Conservation (phyloP, 176 grass and related monocot species). For the Juncus inflexus region DNA sequence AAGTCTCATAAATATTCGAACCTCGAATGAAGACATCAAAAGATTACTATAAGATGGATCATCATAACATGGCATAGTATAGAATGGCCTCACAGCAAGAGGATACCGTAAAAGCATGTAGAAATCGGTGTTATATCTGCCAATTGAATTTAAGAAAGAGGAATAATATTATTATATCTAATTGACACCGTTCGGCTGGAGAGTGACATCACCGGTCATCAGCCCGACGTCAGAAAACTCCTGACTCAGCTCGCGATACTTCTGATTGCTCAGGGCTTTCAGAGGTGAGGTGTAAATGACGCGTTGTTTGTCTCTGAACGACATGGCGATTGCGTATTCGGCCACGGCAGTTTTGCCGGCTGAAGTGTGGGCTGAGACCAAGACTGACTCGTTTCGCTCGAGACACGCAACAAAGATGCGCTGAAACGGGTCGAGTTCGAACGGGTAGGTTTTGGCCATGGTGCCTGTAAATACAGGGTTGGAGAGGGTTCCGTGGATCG, state of each 20-base stretch:
- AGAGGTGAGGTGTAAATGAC: conserved; percentile 91
- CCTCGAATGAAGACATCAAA: conserved; percentile 98
- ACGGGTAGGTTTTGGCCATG: conserved; percentile 95
- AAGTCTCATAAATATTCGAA: conserved; percentile 1
- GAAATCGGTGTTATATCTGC: conserved; percentile 80
- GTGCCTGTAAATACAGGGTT: conserved; percentile 56
- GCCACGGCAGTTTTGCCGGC: conserved; percentile 88
- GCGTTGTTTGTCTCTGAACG: conserved; percentile 91
- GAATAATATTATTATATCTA: too few relatives aligned
- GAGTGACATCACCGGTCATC: conserved; percentile 95
- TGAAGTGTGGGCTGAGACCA: conserved; percentile 94
- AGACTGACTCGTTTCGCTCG: conserved; percentile 81
- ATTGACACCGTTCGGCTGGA: conserved; percentile 51
- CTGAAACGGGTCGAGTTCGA: conserved; percentile 94
- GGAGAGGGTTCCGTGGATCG: conserved; percentile 55
- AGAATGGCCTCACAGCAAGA: conserved; percentile 83
- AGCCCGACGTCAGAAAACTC: conserved; percentile 91
- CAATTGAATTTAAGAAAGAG: too few relatives aligned
- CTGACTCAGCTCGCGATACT: conserved; percentile 86
- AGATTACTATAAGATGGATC: conserved; percentile 72
- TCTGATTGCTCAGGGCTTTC: conserved; percentile 97
- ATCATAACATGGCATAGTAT: conserved; percentile 95
- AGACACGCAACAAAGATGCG: conserved; percentile 73
- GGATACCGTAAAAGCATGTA: conserved; percentile 89
- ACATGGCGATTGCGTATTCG: conserved; percentile 94